Evolutionary conservation across 164 flowering plant genomes (phyloP), one percentile per base, ranked within the genome.

Genomic region (Liriodendron chinense): DNA sequence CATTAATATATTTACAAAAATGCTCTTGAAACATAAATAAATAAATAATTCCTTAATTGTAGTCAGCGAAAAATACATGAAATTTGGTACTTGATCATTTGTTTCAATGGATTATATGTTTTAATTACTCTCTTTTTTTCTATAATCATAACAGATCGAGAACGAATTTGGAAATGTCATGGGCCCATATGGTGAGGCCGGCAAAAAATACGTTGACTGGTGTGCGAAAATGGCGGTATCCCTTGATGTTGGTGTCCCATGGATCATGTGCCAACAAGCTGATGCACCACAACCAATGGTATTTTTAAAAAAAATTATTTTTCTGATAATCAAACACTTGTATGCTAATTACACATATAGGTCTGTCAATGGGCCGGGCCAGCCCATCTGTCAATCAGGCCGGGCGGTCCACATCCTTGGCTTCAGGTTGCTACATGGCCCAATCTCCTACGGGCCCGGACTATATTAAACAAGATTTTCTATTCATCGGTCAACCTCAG

Each of bases 211-310:
- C 69, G 50, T 83, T 1, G 21, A 86, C 0, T 89, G 92, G 92
- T 79, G 82, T 26, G 89, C 90, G 0, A 28, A 82, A 1, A 74
- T 87, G 88, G 92, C 90, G 1, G 69, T 47, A 13, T 64, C 80
- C n/a, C 74, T 57, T 16, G 64, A 82, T 12, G 65, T 74, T 53
- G 85, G 79, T 3, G 87, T 84, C 3, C 90, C 90, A 9, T 89
- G 92, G 91, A 68, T 89, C 50, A 87, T 87, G 90, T 87, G 90
- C 72, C 87, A 89, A 59, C 84, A 87, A 68, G 9, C 9, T 2
- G 83, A 87, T 77, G 89, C 90, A 5, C 90, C 92, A 9, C 65
- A 71, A 7, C 82, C 89, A 13, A 82, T 89, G 82, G 89, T 87
- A 80, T 25, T 16, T n/a, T n/a, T n/a, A n/a, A n/a, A n/a, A n/a